Conservation (phyloP, 164 flowering plant species). For the Litsea cubeba region DNA sequence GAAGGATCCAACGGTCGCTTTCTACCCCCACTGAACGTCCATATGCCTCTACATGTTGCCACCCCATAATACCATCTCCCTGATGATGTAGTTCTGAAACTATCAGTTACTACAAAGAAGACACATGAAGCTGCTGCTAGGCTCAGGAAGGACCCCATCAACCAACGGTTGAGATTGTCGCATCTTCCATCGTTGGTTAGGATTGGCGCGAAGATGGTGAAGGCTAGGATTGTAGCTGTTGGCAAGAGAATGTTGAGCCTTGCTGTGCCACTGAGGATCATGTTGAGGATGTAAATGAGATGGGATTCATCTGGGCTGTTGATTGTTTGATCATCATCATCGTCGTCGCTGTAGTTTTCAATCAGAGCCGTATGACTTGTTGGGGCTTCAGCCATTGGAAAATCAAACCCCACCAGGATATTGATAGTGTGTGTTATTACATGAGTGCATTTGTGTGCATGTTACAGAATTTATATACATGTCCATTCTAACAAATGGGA, state of each 20-base stretch:
- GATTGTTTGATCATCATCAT: conserved; percentile 11
- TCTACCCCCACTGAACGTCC: conserved; percentile 48
- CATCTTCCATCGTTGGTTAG: conserved; percentile 57
- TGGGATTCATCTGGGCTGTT: conserved; percentile 31
- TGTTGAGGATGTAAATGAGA: conserved; percentile 31
- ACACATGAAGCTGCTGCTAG: conserved; percentile 36
- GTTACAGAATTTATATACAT: not conserved
- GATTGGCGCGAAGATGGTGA: conserved; percentile 56
- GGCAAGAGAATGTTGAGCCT: conserved; percentile 57
- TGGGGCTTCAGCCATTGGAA: conserved; percentile 9
- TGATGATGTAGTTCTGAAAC: conserved; percentile 34
- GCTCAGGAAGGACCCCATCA: conserved; percentile 37
- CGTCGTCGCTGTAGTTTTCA: conserved; percentile 4
- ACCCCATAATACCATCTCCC: conserved; percentile 55
- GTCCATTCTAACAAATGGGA: not conserved
- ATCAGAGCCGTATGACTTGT: conserved; percentile 21
- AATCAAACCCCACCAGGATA: not conserved
- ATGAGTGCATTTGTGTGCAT: not conserved
- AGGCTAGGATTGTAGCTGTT: conserved; percentile 52
- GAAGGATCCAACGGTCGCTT: conserved; percentile 34
- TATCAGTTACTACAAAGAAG: conserved; percentile 52
- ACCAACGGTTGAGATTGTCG: conserved; percentile 29
- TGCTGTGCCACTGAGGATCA: conserved; percentile 55
- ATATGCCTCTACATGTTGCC: conserved; percentile 47
- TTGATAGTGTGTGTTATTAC: not conserved